Base-by-base conservation (phyloP, 306 rosid species). In the Styphnolobium japonicum region DNA sequence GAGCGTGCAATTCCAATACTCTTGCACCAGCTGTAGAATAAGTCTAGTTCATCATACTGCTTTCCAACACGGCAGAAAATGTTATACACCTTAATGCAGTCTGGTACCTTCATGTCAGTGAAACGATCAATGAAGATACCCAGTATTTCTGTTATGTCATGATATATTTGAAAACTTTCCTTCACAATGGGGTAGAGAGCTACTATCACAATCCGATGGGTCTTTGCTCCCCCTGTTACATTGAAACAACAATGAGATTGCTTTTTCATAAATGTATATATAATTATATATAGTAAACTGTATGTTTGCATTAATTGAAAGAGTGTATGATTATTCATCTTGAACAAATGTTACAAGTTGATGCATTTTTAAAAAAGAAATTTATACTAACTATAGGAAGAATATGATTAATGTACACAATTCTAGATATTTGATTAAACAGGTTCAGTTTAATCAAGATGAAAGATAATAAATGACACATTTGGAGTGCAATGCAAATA, bases 1-100 rank as follows among this genome's bases (percentile, higher is more conserved):
- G 96, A 82, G 36, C 98, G 97, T 0, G 90, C 92, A 10, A 93
- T 76, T 25, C 94, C 98, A 15, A 67, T 78, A 25, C 36, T 88
- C 84, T 80, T 93, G 72, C 87, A 83, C 99, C 98, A 96, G 65
- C 19, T 4, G 69, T 89, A 93, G 87, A 93, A 89, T 25, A 55
- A 0, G 31, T 96, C 96, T 18, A 96, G 87, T 67, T 93, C 98
- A 25, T 96, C 96, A 12, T 85, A 96, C 58, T 88, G 98, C 69
- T 96, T 91, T 25, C 94, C 95, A 0, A 93, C 86, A 5, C 99
- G 93, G 48, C 92, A 84, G 83, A 93, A 93, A 31, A 90, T 42
- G 42, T 96, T 98, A 40, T 89, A 88, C 9, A 91, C 90, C 81
- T 76, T 93, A 36, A 67, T 81, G 37, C 96, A 87, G 1, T 90